Evolutionary conservation across 371 early-diverging fungal species (phyloP), one percentile per base, ranked within the genome.

Genomic region (Chytridiales sp.): DNA sequence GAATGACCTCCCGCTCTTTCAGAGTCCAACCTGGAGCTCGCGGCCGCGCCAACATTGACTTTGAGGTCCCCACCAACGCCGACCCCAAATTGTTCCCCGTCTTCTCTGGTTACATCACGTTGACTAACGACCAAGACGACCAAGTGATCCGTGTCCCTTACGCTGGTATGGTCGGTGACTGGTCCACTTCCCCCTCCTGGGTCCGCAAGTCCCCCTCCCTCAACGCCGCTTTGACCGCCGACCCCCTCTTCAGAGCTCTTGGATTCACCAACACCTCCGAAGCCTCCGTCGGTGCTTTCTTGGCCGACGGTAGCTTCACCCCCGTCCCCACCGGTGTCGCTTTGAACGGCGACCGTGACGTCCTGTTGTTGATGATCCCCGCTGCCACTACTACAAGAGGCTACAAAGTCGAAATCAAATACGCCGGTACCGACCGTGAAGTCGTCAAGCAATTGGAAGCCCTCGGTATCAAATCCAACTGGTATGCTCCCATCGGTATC

Each of bases 21-120:
- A 51, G 55, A 40, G n/a, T 68, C 56, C 17, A 5, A 19, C 49
- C 60, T 21, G 63, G 64, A 40, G 55, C 46, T 35, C 49, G 60
- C 22, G 42, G 30, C 6, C 34, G 22, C 34, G 30, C 63, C 43
- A 54, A 56, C 21, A 52, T 60, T 36, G 50, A 21, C 13, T 44
- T 67, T 53, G 34, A 40, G 2, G 36, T 59, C 41, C 59, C 62
- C 43, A 29, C 41, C n/a, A 41, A 30, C 19, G 53, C 44, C 36
- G 15, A 17, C 17, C 8, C 58, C 8, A 15, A 11, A 4, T 42
- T 38, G 29, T 50, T 55, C 40, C 63, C 68, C 19, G 50, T 67
- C 41, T 67, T 59, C 56, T 41, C 59, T 24, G 68, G 68, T 9
- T 67, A 54, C 55, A 47, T 67, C 38, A 48, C 21, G 19, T 29